Evolutionary conservation across 192 early-diverging fungal genomes (phyloP), one percentile per base, ranked within the genome.

Genomic region (Gonapodya prolifera): DNA sequence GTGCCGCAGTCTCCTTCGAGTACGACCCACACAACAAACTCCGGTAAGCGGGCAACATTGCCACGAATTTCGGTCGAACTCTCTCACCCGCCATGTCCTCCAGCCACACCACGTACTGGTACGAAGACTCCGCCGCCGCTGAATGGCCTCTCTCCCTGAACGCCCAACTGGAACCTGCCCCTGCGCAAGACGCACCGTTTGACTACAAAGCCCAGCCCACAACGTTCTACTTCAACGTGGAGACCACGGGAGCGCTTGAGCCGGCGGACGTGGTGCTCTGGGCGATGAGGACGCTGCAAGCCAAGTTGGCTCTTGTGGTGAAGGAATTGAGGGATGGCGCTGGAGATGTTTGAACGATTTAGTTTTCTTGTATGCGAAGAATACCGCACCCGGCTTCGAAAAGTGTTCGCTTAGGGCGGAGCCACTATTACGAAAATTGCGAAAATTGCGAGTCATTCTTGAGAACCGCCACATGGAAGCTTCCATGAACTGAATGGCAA

Each of bases 21-120:
- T 99, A 99, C 77, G 97, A 99, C 78, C 97, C 97, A 70, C 91
- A 97, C 84, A 99, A 99, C 85, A 92, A 89, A 76, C 80, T 99
- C 69, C 83, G 92, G 36, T 95, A 98, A 76, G n/a, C 69, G n/a
- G 69, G n/a, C n/a, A n/a, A n/a, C n/a, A n/a, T n/a, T n/a, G n/a
- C n/a, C n/a, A n/a, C n/a, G n/a, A n/a, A n/a, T 69, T 69, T 69
- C n/a, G 17, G 69, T n/a, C 17, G 17, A 18, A n/a, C n/a, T 69
- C 17, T n/a, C 69, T 18, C 69, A 18, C n/a, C 69, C n/a, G n/a
- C n/a, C n/a, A n/a, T n/a, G n/a, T n/a, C n/a, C n/a, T n/a, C n/a
- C n/a, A n/a, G 31, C 2, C 77, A 76, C 30, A 91, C 95, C 31
- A 87, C 89, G 30, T 97, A 95, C 80, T 99, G 97, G 97, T 87